Conservation (phyloP, 371 early-diverging fungal genomes). For the Haplosporangium sp. region DNA sequence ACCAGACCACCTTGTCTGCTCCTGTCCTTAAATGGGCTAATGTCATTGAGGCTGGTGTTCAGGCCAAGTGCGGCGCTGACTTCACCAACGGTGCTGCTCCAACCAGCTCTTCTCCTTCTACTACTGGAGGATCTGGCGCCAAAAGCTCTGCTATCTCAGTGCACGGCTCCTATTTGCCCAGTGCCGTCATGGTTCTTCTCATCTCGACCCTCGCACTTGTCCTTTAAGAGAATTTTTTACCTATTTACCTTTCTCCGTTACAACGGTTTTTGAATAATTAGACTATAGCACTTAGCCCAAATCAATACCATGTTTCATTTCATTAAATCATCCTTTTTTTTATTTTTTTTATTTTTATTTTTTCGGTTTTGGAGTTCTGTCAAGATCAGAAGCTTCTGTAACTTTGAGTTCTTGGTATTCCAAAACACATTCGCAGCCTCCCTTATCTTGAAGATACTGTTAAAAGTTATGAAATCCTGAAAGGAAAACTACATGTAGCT, state of each 20-base stretch:
- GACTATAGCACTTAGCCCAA: too few relatives aligned
- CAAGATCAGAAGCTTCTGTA: too few relatives aligned
- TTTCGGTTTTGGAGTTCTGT: too few relatives aligned
- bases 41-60: constrained; percentile 24
- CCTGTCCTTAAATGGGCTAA: constrained; percentile 14
- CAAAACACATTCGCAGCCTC: too few relatives aligned
- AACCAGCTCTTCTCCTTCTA: neutral
- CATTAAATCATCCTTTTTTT: neutral
- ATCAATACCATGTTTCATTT: too few relatives aligned
- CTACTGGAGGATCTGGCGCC: neutral
- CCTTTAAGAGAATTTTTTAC: neutral
- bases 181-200: constrained; percentile 1
- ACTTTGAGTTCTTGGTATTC: too few relatives aligned
- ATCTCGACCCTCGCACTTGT: constrained; percentile 9
- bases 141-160: neutral
- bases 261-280: too few relatives aligned
- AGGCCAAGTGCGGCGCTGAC: constrained; percentile 35
- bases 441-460: too few relatives aligned
- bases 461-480: too few relatives aligned
- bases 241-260: too few relatives aligned
- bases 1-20: constrained; percentile 12
- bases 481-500: too few relatives aligned
- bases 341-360: too few relatives aligned
- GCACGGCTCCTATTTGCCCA: neutral
- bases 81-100: constrained; percentile 32